Percentiles rank a stretch among this genome's conserved stretches.
These are phyloP conservation scores for Leccinum boreale DNA, from an alignment of 768 basidiomycete species.

Conservation along the genomic window DNA sequence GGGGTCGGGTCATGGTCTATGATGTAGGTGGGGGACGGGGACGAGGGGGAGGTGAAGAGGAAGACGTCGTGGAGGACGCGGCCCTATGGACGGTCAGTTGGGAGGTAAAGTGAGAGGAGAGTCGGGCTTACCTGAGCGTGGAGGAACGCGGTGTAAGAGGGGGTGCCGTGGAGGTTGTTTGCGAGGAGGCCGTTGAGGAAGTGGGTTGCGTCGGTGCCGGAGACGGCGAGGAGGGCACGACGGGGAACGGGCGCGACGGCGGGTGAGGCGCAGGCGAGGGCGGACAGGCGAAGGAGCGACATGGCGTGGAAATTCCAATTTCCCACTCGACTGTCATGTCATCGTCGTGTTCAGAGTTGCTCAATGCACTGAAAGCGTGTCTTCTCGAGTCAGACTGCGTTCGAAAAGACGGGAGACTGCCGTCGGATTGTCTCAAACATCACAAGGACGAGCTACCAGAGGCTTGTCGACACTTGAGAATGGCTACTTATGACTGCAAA, in stretches of 20 bases:
- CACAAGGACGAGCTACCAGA: conserved; percentile 77
- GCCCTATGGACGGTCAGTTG: conserved; percentile 49
- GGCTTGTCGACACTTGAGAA: conserved; percentile 73
- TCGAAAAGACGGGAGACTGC: conserved; percentile 68
- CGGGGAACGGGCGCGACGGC: conserved; percentile 60
- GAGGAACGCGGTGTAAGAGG: conserved; percentile 69
- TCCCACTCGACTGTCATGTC: conserved; percentile 48
- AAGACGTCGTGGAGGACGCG: conserved; percentile 88
- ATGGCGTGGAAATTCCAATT: conserved; percentile 12
- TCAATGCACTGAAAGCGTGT: conserved; percentile 79
- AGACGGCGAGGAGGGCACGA: conserved; percentile 68
- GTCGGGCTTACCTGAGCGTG: conserved; percentile 61
- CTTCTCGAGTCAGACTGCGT: conserved; percentile 87
- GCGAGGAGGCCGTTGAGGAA: conserved; percentile 81
- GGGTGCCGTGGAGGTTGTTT: conserved; percentile 45
- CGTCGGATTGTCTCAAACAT: conserved; percentile 79
- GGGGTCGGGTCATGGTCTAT: conserved; percentile 68
- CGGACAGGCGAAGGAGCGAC: conserved; percentile 29
- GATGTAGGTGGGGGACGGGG: conserved; percentile 53
- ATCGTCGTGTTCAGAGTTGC: conserved; percentile 73
- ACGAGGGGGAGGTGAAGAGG: conserved; percentile 59
- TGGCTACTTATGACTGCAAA: conserved; percentile 88
- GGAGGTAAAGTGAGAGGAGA: not conserved
- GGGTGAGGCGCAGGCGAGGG: conserved; percentile 47
- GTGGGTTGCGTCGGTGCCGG: conserved; percentile 74